Base-by-base conservation (phyloP, 495 filamentous ascomycete species). In the Neurospora discreta region DNA sequence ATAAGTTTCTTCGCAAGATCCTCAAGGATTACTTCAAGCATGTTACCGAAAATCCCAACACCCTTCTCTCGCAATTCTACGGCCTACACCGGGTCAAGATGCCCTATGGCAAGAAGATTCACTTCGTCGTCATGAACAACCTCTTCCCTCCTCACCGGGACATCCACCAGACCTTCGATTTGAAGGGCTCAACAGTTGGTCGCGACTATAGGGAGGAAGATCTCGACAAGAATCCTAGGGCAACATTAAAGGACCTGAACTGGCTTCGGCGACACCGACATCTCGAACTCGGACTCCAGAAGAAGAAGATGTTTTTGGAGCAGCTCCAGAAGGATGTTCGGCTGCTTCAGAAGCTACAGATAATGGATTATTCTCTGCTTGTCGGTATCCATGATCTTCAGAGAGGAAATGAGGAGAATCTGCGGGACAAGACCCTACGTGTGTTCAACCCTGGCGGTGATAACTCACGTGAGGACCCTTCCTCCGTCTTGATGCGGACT, bases 81-180 rank as follows among this genome's bases (percentile, higher is more conserved):
- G 95, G 95, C 58, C 85, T 99, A 20, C 95, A 99, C 81, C 90
- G 95, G 60, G 96, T 99, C 72, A 99, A 99, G 84, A 97, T 98
- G 84, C 94, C 95, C 0, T 99, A 97, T 78, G 95, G 96, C 41
- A 90, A 93, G 73, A 99, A 99, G 84, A 98, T 98, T 73, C 96
- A 99, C 80, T 99, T 99, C 75, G 96, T 99, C 41, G 93, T 99
- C 75, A 99, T 99, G 95, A 99, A 99, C 85, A 99, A 99, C 77
- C 87, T 99, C 23, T 98, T 99, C 76, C 95, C 95, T 20, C 95
- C 95, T 5, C 95, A 99, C 81, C 89, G 94, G 69, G 95, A 99
- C 80, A 98, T 99, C 71, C 95, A 99, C 82, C 88, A 93, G 75
- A 98, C 94, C 5, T 99, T 97, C 75, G 95, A 99, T 77, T 79